These are phyloP conservation scores for Sugiyamaella paludigena DNA, from an alignment of 1,139 yeast genomes.

Conservation along the genomic window DNA sequence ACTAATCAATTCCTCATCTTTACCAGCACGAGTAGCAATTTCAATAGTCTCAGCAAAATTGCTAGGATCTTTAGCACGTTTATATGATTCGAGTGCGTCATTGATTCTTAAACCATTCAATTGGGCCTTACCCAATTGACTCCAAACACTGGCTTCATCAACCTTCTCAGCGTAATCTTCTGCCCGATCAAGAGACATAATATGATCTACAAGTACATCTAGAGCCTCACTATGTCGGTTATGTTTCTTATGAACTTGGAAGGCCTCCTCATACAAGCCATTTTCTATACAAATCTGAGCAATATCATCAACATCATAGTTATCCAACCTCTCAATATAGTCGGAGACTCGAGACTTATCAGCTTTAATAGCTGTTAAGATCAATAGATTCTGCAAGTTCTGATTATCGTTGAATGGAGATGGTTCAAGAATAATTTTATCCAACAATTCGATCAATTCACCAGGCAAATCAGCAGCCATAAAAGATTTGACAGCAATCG, in stretches of 20 bases:
- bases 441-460: conserved; percentile 90
- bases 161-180: conserved; percentile 89
- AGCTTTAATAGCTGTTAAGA: conserved; percentile 93
- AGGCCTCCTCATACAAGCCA: conserved; percentile 89
- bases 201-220: conserved; percentile 86
- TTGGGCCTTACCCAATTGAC: conserved; percentile 94
- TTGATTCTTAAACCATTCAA: conserved; percentile 88
- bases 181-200: conserved; percentile 93
- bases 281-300: conserved; percentile 90
- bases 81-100: conserved; percentile 81
- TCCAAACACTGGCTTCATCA: conserved; percentile 86
- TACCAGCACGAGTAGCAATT: conserved; percentile 92
- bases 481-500: conserved; percentile 93
- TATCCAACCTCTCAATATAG: conserved; percentile 85
- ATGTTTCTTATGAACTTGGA: conserved; percentile 85
- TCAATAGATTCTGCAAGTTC: conserved; percentile 86
- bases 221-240: conserved; percentile 77
- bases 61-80: conserved; percentile 86
- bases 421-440: conserved; percentile 93
- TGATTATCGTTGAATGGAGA: conserved; percentile 95
- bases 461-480: conserved; percentile 93
- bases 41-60: conserved; percentile 92
- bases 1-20: conserved; percentile 87
- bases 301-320: conserved; percentile 90
- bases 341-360: conserved; percentile 81